Percentiles rank a stretch among this genome's conserved stretches.
phyloP scores from a whole-genome alignment of 495 filamentous ascomycete species.

The Xylaria palmicola region DNA sequence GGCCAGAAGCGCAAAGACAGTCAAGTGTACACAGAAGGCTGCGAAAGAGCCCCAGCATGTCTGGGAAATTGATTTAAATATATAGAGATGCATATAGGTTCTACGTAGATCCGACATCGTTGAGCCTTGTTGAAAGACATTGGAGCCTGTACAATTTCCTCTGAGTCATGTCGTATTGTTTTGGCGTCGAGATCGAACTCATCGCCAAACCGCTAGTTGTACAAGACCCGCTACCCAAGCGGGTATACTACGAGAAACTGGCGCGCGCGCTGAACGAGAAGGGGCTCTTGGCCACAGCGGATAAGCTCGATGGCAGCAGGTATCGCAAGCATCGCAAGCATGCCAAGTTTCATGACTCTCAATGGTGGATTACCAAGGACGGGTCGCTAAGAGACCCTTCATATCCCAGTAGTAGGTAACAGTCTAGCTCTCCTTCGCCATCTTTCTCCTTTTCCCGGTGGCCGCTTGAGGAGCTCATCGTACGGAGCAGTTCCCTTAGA shows the following conservation, averaged over 20 bases:
- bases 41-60: not conserved
- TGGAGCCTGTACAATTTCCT: not conserved
- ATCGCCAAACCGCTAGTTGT: not conserved
- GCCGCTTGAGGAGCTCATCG: not conserved
- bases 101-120: not conserved
- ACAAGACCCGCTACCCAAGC: not conserved
- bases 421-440: not conserved
- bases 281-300: not conserved
- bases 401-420: not conserved
- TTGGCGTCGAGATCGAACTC: not conserved
- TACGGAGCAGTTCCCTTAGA: not conserved
- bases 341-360: not conserved
- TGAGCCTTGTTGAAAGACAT: not conserved
- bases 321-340: not conserved
- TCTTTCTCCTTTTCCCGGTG: not conserved
- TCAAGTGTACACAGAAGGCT: not conserved
- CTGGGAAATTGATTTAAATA: not conserved
- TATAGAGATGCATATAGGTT: not conserved
- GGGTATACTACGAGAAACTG: not conserved
- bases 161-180: not conserved
- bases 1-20: not conserved
- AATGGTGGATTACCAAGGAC: conserved; percentile 3
- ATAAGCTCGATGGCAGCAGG: not conserved
- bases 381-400: not conserved
- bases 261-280: not conserved